Conservation (phyloP, 1,284 basidiomycete genomes). For the Ustilago shanxiensis region DNA sequence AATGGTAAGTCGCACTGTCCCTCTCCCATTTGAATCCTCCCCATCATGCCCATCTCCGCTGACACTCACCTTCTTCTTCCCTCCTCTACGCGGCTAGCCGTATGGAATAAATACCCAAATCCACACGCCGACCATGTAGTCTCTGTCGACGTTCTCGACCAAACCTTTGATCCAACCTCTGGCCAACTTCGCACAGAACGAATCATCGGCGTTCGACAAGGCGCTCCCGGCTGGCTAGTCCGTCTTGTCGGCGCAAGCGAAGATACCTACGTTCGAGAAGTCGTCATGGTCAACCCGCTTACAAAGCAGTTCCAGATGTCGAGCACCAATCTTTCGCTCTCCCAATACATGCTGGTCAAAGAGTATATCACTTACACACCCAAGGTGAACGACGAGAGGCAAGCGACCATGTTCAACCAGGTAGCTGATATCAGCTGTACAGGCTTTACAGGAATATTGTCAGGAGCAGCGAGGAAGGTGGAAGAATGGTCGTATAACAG, state of each 20-base stretch:
- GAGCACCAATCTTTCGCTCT: constrained; percentile 77
- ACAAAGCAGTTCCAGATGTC: constrained; percentile 50
- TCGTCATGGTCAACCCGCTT: constrained; percentile 76
- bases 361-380: constrained; percentile 90
- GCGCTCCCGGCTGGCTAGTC: constrained; percentile 83
- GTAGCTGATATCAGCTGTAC: constrained; percentile 51
- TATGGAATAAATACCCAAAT: constrained; percentile 94
- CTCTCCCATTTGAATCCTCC: background rate
- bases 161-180: constrained; percentile 83
- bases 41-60: too few species aligned
- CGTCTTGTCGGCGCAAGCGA: constrained; percentile 90
- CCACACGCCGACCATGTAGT: constrained; percentile 91
- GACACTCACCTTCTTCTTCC: background rate
- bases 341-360: constrained; percentile 87
- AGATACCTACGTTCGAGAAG: constrained; percentile 92
- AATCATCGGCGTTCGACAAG: constrained; percentile 86
- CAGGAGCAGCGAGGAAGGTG: constrained; percentile 52
- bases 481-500: constrained; percentile 55
- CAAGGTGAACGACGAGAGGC: constrained; percentile 67
- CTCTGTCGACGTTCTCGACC: constrained; percentile 88
- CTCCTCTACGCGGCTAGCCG: constrained; percentile 73
- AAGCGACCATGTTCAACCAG: constrained; percentile 71
- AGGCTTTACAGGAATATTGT: constrained; percentile 37
- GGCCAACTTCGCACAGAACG: constrained; percentile 89
- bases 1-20: constrained; percentile 26